Evolutionary conservation across 208 protist species (phyloP), one percentile per base, ranked within the genome.

Genomic region (Leishmania gerbilli): DNA sequence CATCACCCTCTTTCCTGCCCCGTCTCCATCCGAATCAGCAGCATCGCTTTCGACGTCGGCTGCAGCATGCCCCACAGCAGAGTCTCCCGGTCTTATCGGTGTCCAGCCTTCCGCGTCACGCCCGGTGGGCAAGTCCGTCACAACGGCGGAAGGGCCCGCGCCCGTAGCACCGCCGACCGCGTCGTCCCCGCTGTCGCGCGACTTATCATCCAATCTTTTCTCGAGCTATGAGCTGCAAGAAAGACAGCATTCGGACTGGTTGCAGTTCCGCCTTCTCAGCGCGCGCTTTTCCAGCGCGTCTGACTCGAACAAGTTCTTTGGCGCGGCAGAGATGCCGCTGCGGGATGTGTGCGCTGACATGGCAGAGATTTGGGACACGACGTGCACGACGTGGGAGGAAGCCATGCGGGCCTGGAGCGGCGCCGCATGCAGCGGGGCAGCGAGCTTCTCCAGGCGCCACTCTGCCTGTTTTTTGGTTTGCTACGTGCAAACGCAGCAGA

Each of bases 401-500:
- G 76, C 64, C 11, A 45, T 83, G 64, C 68, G 51, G 0, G 51
- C 74, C 51, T n/a, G 13, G 1, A 58, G 21, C 7, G 49, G 1
- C 15, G 31, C 37, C 40, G 21, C 47, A 34, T 6, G 42, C 27
- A 65, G 31, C 65, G 71, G 2, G 1, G 17, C 53, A 45, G 31
- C 45, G 8, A 1, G n/a, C 47, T 31, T 62, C 31, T 47, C 31
- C n/a, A 17, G n/a, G 37, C 74, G 45, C 17, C 15, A 85, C 19
- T 74, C 71, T 9, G 77, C 81, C 21, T 82, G 77, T 15, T 90
- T 93, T 55, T 58, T 94, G 21, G 80, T 96, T n/a, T 75, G 82
- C 19, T 93, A 88, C 71, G 82, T 84, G 7, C 88, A 96, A 58
- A 90, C 88, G n/a, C 86, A 82, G 51, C 79, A 92, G 68, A 72